Percentiles rank a stretch among this genome's conserved stretches.
phyloP scores from a whole-genome alignment of 371 early-diverging fungal species.

The Mucor velutinosus region DNA sequence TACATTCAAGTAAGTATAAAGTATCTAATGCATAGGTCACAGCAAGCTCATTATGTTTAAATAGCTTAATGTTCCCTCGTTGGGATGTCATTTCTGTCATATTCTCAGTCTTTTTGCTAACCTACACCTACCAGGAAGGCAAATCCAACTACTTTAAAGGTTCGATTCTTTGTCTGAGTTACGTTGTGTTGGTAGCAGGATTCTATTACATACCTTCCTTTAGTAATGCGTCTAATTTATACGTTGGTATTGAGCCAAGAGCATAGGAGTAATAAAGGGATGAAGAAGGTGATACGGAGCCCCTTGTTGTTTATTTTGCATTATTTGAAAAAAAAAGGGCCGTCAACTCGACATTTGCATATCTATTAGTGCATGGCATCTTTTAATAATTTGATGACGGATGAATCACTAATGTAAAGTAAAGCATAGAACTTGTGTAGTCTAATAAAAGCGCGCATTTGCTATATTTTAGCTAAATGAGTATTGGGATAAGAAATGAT shows the following conservation, averaged over 20 bases:
- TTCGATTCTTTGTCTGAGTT: slow-evolving; percentile 84
- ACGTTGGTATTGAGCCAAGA: slow-evolving; percentile 1
- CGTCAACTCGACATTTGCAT: no score
- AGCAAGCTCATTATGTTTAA: background rate
- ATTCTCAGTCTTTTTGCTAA: slow-evolving; percentile 89
- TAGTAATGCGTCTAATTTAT: slow-evolving; percentile 2
- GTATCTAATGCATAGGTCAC: background rate
- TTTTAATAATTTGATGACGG: no score
- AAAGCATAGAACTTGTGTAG: no score
- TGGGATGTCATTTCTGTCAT: slow-evolving; percentile 90
- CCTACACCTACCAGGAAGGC: slow-evolving; percentile 93
- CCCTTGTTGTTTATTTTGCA: background rate
- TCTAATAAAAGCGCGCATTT: no score
- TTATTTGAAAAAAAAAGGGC: background rate
- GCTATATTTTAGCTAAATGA: no score
- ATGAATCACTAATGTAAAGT: no score
- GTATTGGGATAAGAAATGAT: no score
- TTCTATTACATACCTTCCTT: slow-evolving; percentile 76
- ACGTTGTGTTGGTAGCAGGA: slow-evolving; percentile 79
- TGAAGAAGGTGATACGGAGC: background rate
- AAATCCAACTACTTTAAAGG: slow-evolving; percentile 97
- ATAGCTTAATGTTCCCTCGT: slow-evolving; percentile 90
- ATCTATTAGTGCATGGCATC: no score
- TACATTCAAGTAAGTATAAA: slow-evolving; percentile 48
- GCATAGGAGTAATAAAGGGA: background rate